Evolutionary conservation across 2,329 filamentous ascomycete genomes (phyloP), one percentile per base, ranked within the genome.

Genomic region (Onygenales sp.): DNA sequence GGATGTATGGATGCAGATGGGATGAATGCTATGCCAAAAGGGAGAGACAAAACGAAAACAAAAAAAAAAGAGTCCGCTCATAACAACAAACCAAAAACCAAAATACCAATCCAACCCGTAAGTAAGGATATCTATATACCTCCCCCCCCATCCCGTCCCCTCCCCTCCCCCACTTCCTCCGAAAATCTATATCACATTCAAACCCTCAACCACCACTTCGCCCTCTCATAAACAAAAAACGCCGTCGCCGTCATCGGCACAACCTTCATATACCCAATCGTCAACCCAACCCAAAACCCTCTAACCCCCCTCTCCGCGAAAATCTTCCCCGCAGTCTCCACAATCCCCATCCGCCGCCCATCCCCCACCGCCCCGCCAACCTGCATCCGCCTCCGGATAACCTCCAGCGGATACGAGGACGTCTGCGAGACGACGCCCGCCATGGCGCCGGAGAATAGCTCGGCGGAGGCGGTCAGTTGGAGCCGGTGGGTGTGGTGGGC

Each of bases 281-380:
- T 89, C 67, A 98, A 72, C 0, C 93, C 93, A 9, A 97, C 85
- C 69, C 89, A 98, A 74, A 95, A 97, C 0, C 93, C 93, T 50
- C 80, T 78, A 55, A 85, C 71, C 0, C 93, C 93, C 54, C 78
- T 79, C 71, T 96, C 89, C 45, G 78, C 74, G 60, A 83, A 83
- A 58, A 98, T 93, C 66, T 83, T 79, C 59, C 72, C 74, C 2
- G 84, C 84, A 1, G 92, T 95, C 72, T 97, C 92, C 13, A 75
- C 73, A 58, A 98, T 88, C 50, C 83, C 78, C 45, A 95, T 71
- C 45, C 87, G 77, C 62, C 83, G 88, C 0, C 92, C 91, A 66
- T 97, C 91, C 1, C 93, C 93, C 0, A 97, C 89, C 0, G 92
- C 91, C 9, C 92, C 93, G 47, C 89, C 88, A 11, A 98, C 93